These are phyloP conservation scores for Xylaria sp. DNA, from an alignment of 2,329 filamentous ascomycete species.

Conservation along the genomic window DNA sequence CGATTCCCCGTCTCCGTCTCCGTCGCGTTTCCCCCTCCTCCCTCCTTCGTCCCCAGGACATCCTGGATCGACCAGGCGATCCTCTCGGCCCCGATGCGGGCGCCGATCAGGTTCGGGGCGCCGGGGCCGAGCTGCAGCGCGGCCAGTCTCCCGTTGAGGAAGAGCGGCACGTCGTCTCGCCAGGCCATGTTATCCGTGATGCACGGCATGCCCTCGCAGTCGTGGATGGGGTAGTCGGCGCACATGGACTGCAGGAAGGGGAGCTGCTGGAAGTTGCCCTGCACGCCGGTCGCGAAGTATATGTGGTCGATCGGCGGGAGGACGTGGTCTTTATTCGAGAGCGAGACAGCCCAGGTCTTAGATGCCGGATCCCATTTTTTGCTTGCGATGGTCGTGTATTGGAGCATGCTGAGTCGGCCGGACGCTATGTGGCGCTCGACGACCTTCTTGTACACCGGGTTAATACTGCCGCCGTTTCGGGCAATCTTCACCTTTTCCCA, in stretches of 20 bases:
- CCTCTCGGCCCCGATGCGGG: constrained; percentile 71
- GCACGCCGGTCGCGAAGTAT: constrained; percentile 75
- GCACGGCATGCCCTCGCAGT: constrained; percentile 69
- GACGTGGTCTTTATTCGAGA: constrained; percentile 48
- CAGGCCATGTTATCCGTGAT: constrained; percentile 78
- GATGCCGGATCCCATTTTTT: constrained; percentile 52
- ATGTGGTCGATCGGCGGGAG: constrained; percentile 66
- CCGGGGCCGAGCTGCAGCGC: constrained; percentile 71
- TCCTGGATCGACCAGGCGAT: constrained; percentile 72
- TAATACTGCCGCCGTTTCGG: constrained; percentile 76
- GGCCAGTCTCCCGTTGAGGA: constrained; percentile 69
- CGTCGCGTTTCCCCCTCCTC: too few species aligned
- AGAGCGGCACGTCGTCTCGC: constrained; percentile 72
- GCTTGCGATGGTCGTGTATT: constrained; percentile 57
- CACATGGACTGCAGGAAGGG: constrained; percentile 64
- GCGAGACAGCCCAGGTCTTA: constrained; percentile 47
- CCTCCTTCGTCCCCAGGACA: constrained; percentile 44
- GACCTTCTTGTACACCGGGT: constrained; percentile 67
- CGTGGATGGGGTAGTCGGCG: constrained; percentile 61
- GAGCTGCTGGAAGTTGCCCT: constrained; percentile 62
- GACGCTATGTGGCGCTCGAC: constrained; percentile 61
- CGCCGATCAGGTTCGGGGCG: constrained; percentile 74
- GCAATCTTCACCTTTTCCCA: constrained; percentile 67
- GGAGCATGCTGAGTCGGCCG: constrained; percentile 57
- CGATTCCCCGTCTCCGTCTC: constrained; percentile 27